Base-by-base conservation (phyloP, 2,329 filamentous ascomycete species). In the Penicillium sumatraense region DNA sequence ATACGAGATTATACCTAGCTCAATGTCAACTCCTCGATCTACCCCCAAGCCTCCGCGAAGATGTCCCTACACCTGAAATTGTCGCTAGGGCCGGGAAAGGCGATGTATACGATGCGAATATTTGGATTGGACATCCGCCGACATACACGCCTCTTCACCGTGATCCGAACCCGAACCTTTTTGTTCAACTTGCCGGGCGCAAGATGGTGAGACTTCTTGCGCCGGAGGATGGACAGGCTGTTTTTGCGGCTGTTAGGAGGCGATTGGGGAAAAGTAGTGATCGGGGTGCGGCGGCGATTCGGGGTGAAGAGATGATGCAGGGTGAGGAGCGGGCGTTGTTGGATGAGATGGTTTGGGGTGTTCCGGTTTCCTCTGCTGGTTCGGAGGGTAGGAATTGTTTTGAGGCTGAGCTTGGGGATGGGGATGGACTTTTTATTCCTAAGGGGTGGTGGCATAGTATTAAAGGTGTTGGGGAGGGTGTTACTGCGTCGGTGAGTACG, bases 101-200 rank as follows among this genome's bases (percentile, higher is more conserved):
- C 2, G 93, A 97, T 70, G 75, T 97, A n/a, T 97, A 98, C 70
- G 85, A 83, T 64, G 88, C 89, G 0, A 96, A 90, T 64, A 79
- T 98, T 40, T 99, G 93, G 93, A 82, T 98, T 11, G 95, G 95
- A 1, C 80, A 88, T 13, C 86, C 91, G 35, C 91, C 91, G 0
- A 97, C 93, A 0, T 92, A 91, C 64, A 97, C 95, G 0, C 92
- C 95, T 3, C 79, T 96, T 3, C 95, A 99, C 73, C 85, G 89
- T 51, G 95, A 99, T 67, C 95, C 95, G 0, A 98, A 98, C 66
- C 91, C 91, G 0, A 99, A 99, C 69, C 67, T 97, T 0, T 96
- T 98, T 70, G 85, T 90, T 42, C 95, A 99, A 73, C 73, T 98
- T 11, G 85, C 85, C 14, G 86, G 90, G 3, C 74, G 69, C 49